Evolutionary conservation across 169 alveolate genomes (phyloP).

Genomic region (Eimeria acervulina): DNA sequence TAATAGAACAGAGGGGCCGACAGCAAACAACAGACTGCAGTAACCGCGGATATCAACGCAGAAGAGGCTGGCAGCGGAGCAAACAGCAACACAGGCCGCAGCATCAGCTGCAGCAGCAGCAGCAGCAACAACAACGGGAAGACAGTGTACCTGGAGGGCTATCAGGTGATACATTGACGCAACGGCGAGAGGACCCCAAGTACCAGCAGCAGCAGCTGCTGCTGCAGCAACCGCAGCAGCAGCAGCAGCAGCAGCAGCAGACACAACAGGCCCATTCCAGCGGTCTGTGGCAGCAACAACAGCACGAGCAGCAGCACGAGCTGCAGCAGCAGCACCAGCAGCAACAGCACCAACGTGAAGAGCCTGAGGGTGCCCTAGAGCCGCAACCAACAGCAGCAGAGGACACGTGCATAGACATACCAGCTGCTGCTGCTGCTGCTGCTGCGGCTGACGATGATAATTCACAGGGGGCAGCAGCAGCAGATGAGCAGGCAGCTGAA

Average conservation of each 20-base stretch:
- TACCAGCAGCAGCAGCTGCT: slow-evolving; percentile 39
- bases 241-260: background rate
- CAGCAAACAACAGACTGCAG: background rate
- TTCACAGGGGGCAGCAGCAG: background rate
- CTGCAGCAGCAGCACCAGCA: slow-evolving; percentile 20
- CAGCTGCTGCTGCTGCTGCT: background rate
- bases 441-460: slow-evolving; percentile 26
- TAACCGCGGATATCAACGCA: background rate
- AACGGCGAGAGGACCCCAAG: slow-evolving; percentile 1
- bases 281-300: background rate
- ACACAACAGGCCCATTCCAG: too few species aligned
- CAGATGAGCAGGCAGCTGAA: background rate
- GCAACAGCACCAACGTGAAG: background rate
- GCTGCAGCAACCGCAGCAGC: slow-evolving; percentile 46
- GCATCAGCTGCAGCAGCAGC: slow-evolving; percentile 60
- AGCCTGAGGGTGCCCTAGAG: background rate
- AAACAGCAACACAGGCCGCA: background rate
- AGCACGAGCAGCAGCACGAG: background rate
- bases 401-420: background rate
- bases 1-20: background rate
- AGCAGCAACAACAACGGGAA: slow-evolving; percentile 38
- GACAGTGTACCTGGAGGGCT: background rate
- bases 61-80: background rate
- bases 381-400: background rate
- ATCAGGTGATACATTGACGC: background rate